Evolutionary conservation across 345 rosid species (phyloP).

Genomic region (Aquilaria sinensis): DNA sequence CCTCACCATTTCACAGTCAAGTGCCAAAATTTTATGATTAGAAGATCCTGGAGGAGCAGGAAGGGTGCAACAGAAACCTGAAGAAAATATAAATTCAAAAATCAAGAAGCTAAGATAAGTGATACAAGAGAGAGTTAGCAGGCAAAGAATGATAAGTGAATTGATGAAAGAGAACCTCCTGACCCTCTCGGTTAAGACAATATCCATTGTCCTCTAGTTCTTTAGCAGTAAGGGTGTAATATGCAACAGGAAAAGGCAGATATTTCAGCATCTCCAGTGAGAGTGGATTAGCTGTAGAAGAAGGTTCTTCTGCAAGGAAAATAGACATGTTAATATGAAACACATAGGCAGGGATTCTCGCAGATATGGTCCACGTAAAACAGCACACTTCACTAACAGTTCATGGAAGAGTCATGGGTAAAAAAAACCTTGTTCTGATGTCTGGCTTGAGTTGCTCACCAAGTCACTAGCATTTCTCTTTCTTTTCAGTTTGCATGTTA

Average conservation of each 20-base stretch:
- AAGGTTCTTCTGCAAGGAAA: slow-evolving; percentile 30
- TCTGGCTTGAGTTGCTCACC: slow-evolving; percentile 21
- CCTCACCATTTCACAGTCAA: slow-evolving; percentile 97
- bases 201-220: slow-evolving; percentile 84
- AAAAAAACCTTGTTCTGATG: slow-evolving; percentile 50
- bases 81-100: slow-evolving; percentile 14
- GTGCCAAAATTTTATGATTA: slow-evolving; percentile 59
- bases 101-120: slow-evolving; percentile 9
- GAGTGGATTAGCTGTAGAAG: neutral
- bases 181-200: slow-evolving; percentile 55
- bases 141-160: neutral
- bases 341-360: neutral
- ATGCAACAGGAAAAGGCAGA: slow-evolving; percentile 73
- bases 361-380: too few relatives aligned
- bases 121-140: slow-evolving; percentile 1
- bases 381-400: neutral
- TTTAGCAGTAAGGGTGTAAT: slow-evolving; percentile 65
- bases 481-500: slow-evolving; percentile 72
- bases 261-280: slow-evolving; percentile 37
- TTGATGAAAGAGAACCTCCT: slow-evolving; percentile 3
- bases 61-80: slow-evolving; percentile 63
- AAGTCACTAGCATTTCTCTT: slow-evolving; percentile 44
- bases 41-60: slow-evolving; percentile 62
- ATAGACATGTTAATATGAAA: neutral
- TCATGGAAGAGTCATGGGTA: neutral